Conservation (phyloP, 345 rosid species). For the Eucalyptus shirleyi region DNA sequence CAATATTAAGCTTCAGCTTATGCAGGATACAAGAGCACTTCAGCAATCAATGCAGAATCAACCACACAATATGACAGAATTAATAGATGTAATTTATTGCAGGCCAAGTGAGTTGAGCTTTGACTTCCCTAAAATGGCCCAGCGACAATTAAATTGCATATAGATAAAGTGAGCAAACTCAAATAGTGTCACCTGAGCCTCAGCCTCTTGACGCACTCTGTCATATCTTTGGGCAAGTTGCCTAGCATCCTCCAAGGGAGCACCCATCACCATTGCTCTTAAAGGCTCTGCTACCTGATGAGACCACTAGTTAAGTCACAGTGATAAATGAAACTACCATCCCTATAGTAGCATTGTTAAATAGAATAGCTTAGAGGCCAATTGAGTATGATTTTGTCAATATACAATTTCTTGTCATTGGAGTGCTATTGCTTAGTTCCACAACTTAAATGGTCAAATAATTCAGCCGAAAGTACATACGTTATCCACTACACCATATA, state of each 20-base stretch:
- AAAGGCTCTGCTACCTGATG: slow-evolving; percentile 89
- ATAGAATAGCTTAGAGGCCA: neutral
- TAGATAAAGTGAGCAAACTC: neutral
- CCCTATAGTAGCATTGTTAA: neutral
- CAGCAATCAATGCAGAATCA: neutral
- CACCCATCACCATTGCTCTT: slow-evolving; percentile 98
- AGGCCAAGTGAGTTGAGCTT: neutral
- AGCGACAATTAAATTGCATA: neutral
- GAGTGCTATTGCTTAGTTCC: neutral
- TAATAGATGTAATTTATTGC: neutral
- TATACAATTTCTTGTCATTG: neutral
- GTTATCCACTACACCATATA: neutral
- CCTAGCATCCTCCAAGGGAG: slow-evolving; percentile 95
- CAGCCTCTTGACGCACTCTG: slow-evolving; percentile 91
- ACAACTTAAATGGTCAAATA: neutral
- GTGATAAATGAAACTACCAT: neutral
- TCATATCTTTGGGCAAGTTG: slow-evolving; percentile 98
- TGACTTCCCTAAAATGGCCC: neutral
- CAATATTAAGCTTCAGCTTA: neutral
- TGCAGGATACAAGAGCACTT: neutral
- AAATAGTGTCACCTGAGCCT: slow-evolving; percentile 62
- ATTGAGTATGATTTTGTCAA: neutral
- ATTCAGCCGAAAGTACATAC: neutral
- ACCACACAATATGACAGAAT: neutral
- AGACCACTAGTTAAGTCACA: neutral